Base-by-base conservation (phyloP, 192 early-diverging fungal species). In the Podila epigama region DNA sequence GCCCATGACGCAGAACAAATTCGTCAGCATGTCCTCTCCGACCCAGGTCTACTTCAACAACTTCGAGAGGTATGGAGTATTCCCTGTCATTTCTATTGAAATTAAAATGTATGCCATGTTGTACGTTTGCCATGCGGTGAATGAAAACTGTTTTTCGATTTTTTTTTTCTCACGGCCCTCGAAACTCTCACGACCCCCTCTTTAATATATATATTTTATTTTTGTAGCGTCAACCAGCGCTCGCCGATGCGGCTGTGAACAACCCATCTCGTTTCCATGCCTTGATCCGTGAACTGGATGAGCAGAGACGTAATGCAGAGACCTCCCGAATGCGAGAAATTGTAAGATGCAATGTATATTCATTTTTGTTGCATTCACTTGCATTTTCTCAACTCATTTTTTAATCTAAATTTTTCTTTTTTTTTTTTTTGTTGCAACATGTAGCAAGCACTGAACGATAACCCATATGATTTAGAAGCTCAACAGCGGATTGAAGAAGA, bases 401-500 rank as follows among this genome's bases (percentile, higher is more conserved):
- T n/a, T n/a, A n/a, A n/a, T n/a, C n/a, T n/a, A n/a, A n/a, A n/a
- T n/a, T n/a, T 15, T 20, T 44, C 5, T 48, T 48, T 48, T 48
- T 48, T 20, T 48, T 48, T n/a, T 4, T 22, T 22, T 48, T 18
- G 44, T 22, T 15, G 22, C 44, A 7, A 25, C 5, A 18, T 48
- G 42, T 69, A 65, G 41, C 77, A 89, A 82, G 72, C 86, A 22
- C 82, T 84, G 18, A 90, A 87, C 58, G 87, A 89, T 0, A 94
- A 99, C 81, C 94, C 93, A 6, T 96, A 95, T 69, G 91, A 96
- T 70, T 75, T 95, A 50, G 96, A 97, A 64, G 91, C 93, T 20
- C 97, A 99, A 81, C 84, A 85, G 62, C 82, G 88, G 11, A 99
- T 99, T 60, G 97, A 97, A 77, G 92, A 96, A 64, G 89, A 86